phyloP scores from a whole-genome alignment of 2,329 filamentous ascomycete genomes.

The Calonectria multiphialidica region DNA sequence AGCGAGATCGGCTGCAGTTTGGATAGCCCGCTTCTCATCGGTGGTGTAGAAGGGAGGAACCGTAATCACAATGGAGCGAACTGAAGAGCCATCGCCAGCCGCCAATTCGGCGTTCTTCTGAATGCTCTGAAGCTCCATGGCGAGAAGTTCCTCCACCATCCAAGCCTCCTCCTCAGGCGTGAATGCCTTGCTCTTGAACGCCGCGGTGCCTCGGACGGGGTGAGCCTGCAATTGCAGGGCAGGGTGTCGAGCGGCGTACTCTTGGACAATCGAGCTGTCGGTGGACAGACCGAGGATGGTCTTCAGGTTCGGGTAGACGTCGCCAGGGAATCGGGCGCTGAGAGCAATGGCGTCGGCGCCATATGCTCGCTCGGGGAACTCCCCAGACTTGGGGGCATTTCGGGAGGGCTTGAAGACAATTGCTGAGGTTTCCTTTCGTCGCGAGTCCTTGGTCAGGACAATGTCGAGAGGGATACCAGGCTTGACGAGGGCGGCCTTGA shows the following conservation, averaged over 20 bases:
- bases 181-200: conserved; percentile 84
- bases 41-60: conserved; percentile 90
- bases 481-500: conserved; percentile 96
- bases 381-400: conserved; percentile 70
- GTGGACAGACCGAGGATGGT: conserved; percentile 82
- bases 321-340: conserved; percentile 87
- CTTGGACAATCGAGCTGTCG: conserved; percentile 71
- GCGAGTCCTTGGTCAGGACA: conserved; percentile 96
- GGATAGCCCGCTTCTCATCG: conserved; percentile 89
- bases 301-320: conserved; percentile 96
- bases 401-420: conserved; percentile 93
- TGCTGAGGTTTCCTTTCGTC: conserved; percentile 92
- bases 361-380: conserved; percentile 90
- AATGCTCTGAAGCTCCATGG: conserved; percentile 95
- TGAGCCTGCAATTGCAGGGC: conserved; percentile 76
- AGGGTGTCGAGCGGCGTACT: conserved; percentile 83
- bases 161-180: conserved; percentile 71
- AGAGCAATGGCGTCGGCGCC: conserved; percentile 92
- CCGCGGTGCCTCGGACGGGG: conserved; percentile 74
- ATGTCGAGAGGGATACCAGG: conserved; percentile 98
- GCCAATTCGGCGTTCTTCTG: conserved; percentile 87
- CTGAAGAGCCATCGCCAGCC: conserved; percentile 79
- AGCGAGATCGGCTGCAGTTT: conserved; percentile 87
- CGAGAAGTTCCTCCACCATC: conserved; percentile 92
- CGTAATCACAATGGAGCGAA: conserved; percentile 89